phyloP scores from a whole-genome alignment of 1,139 yeast genomes.

The Blastobotrys malaysiensis region DNA sequence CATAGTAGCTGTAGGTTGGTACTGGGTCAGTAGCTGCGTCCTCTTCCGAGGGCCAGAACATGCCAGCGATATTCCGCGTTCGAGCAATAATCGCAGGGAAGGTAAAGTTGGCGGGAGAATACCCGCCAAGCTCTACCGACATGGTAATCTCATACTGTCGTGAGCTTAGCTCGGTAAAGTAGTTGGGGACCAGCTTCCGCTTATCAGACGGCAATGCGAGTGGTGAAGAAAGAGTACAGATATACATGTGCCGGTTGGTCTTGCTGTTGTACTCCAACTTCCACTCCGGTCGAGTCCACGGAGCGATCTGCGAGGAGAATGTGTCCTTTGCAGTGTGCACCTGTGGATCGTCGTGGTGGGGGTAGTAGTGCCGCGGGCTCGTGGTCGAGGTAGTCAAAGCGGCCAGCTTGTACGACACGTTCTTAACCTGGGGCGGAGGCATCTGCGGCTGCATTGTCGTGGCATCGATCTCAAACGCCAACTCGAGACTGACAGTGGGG shows the following conservation, averaged over 20 bases:
- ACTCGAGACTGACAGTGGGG: background rate
- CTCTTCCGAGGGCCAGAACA: slow-evolving; percentile 4
- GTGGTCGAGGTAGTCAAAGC: slow-evolving; percentile 8
- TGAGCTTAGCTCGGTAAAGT: slow-evolving; percentile 24
- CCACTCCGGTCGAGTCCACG: slow-evolving; percentile 6
- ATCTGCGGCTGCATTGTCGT: background rate
- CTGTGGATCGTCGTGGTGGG: slow-evolving; percentile 6
- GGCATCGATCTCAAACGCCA: background rate
- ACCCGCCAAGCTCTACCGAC: slow-evolving; percentile 4
- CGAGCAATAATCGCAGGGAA: slow-evolving; percentile 11
- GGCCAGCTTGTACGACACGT: slow-evolving; percentile 2
- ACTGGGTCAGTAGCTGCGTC: slow-evolving; percentile 8
- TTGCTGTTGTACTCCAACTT: background rate
- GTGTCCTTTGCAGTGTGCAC: slow-evolving; percentile 7
- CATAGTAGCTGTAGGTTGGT: slow-evolving; percentile 8
- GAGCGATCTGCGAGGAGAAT: slow-evolving; percentile 7
- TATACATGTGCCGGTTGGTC: background rate
- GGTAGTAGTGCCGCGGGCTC: slow-evolving; percentile 5
- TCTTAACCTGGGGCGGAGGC: slow-evolving; percentile 7
- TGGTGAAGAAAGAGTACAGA: slow-evolving; percentile 11
- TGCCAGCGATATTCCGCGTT: slow-evolving; percentile 1
- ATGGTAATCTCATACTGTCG: slow-evolving; percentile 23
- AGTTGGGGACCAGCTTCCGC: slow-evolving; percentile 21
- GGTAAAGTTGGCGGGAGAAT: slow-evolving; percentile 4
- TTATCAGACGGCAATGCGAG: slow-evolving; percentile 13